phyloP scores from a whole-genome alignment of 257 asterid genomes.

The Knoxia roxburghii region DNA sequence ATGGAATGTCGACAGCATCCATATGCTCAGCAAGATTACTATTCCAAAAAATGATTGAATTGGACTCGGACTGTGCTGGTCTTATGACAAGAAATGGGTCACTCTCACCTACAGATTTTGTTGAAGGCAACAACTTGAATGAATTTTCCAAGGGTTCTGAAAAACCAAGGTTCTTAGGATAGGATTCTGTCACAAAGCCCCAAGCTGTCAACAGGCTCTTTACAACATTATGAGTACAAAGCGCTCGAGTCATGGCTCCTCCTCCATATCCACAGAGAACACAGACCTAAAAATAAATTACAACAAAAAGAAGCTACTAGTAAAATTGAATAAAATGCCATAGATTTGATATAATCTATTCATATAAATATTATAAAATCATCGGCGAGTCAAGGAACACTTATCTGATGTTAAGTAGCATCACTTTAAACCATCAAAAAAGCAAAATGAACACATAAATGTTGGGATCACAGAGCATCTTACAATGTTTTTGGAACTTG shows the following conservation, averaged over 20 bases:
- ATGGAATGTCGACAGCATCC: conserved; percentile 4
- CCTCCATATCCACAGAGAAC: conserved; percentile 34
- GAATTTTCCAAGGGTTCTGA: conserved; percentile 2
- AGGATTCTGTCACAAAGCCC: conserved; percentile 11
- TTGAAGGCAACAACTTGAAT: conserved; percentile 12
- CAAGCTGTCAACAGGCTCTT: conserved; percentile 25
- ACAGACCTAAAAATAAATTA: conserved; percentile 24
- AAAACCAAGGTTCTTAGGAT: background rate
- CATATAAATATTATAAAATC: background rate
- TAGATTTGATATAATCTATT: background rate
- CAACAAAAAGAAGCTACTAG: conserved; percentile 5
- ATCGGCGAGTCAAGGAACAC: too few species aligned
- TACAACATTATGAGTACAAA: conserved; percentile 20
- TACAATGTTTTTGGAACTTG: conserved; percentile 22
- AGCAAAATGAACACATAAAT: background rate
- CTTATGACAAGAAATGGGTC: conserved; percentile 16
- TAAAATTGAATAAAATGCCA: conserved; percentile 1
- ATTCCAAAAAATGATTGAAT: background rate
- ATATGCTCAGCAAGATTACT: conserved; percentile 9
- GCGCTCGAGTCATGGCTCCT: conserved; percentile 33
- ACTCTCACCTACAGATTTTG: conserved; percentile 5
- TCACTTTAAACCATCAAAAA: conserved; percentile 3
- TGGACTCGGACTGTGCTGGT: conserved; percentile 5
- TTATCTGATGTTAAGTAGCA: too few species aligned
- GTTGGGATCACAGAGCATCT: background rate